Base-by-base conservation (phyloP, 495 filamentous ascomycete species). In the Talaromyces adpressus region DNA sequence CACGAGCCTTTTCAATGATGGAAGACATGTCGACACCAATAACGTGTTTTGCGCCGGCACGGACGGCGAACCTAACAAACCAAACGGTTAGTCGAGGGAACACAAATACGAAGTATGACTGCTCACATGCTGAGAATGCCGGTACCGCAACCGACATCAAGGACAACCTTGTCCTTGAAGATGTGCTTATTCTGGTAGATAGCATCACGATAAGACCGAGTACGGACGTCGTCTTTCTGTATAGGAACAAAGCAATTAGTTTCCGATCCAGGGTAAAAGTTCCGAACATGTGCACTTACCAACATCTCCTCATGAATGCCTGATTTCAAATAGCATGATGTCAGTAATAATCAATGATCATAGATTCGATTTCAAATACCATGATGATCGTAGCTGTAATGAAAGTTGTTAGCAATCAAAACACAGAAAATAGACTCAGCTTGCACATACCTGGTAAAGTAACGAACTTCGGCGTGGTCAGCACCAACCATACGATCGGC, bases 301-400 rank as follows among this genome's bases (percentile, higher is more conserved):
- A 97, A 79, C 92, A 97, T 97, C 78, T 97, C 92, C 82, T 97
- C 92, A 71, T 97, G 92, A 68, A 97, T 97, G 72, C 92, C 91
- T 95, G 49, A 56, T 67, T 69, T 60, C 58, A 29, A 41, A 27
- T 16, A 60, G 9, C 25, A 60, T 45, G 25, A 65, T 41, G 61
- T 69, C 62, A 70, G 66, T 61, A 23, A 63, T 62, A 63, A 27
- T 62, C 61, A 51, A 39, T 39, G 8, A 57, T 6, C 16, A 4
- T 67, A 45, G 63, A 52, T 47, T 59, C 59, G 63, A 45, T 64
- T 58, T 62, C 72, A 62, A 82, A 78, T 84, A 95, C 91, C 92
- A 83, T 97, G 92, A 73, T 97, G 92, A 74, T 97, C 94, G 72
- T 97, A 97, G 75, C 91, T 95, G 73, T 69, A 45, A 52, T 23